These are phyloP conservation scores for Leccinum subtestaceum DNA, from an alignment of 768 basidiomycete species.

Conservation along the genomic window DNA sequence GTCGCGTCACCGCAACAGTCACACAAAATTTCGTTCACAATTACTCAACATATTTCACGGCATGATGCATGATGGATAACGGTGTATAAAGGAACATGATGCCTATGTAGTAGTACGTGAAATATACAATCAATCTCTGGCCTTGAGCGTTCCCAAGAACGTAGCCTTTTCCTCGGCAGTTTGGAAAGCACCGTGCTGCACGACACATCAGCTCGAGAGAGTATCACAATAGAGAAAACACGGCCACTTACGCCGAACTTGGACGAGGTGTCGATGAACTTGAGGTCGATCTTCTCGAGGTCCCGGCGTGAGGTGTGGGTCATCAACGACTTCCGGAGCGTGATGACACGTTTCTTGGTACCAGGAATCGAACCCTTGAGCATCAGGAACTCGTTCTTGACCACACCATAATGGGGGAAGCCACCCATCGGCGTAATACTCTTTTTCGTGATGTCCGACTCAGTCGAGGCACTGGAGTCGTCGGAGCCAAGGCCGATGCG, in stretches of 20 bases:
- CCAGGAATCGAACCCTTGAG: conserved; percentile 95
- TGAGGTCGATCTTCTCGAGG: conserved; percentile 96
- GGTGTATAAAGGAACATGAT: conserved; percentile 35
- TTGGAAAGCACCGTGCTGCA: conserved; percentile 93
- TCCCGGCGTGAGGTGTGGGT: conserved; percentile 93
- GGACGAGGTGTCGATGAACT: conserved; percentile 98
- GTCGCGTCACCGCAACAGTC: not conserved
- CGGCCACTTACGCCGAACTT: conserved; percentile 82
- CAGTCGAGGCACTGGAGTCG: conserved; percentile 85
- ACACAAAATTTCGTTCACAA: not conserved
- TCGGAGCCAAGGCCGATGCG: conserved; percentile 82
- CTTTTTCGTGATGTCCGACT: conserved; percentile 93
- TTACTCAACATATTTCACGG: conserved; percentile 33
- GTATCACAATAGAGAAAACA: not conserved
- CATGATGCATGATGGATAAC: conserved; percentile 31
- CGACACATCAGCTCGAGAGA: conserved; percentile 5
- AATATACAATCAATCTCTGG: conserved; percentile 57
- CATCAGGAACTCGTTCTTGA: conserved; percentile 98
- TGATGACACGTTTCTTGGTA: conserved; percentile 97
- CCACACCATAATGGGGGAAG: conserved; percentile 98
- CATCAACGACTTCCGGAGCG: conserved; percentile 96
- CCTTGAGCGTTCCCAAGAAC: conserved; percentile 91
- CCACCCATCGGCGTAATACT: conserved; percentile 96
- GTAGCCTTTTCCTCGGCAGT: conserved; percentile 93
- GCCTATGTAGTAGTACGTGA: conserved; percentile 39